A percentile compares a stretch with the other conserved stretches of the same genome.
Conservation (phyloP, 208 protist genomes). For the Perkinsela sp. region DNA sequence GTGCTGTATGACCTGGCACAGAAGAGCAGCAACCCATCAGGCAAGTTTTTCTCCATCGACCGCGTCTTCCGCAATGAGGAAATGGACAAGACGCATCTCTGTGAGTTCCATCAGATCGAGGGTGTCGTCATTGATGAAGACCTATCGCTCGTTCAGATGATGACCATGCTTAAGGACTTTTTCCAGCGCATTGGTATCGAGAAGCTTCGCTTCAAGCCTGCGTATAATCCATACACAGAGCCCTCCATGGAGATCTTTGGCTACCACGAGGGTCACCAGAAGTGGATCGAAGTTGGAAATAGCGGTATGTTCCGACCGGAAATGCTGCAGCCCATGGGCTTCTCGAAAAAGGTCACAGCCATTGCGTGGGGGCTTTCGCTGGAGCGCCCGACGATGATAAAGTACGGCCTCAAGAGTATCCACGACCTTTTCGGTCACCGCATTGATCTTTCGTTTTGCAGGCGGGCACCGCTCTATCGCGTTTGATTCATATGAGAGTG, state of each 20-base stretch:
- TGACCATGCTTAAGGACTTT: conserved; percentile 88
- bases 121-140: conserved; percentile 88
- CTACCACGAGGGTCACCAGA: conserved; percentile 75
- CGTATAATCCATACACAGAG: conserved; percentile 99
- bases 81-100: conserved; percentile 97
- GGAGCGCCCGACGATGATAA: conserved; percentile 98
- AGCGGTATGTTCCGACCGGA: conserved; percentile 93
- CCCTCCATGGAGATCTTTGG: conserved; percentile 99
- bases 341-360: conserved; percentile 81
- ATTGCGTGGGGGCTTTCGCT: conserved; percentile 98
- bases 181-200: conserved; percentile 84
- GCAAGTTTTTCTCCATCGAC: conserved; percentile 96
- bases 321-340: conserved; percentile 92
- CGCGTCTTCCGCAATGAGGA: conserved; percentile 99
- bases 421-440: conserved; percentile 91
- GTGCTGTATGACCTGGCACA: conserved; percentile 81
- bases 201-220: conserved; percentile 94
- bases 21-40: conserved; percentile 14
- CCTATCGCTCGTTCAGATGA: conserved; percentile 90
- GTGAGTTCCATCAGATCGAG: conserved; percentile 99
- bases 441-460: conserved; percentile 55
- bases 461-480: conserved; percentile 39
- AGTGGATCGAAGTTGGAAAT: conserved; percentile 95
- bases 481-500: conserved; percentile 35
- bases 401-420: conserved; percentile 93